Percentiles rank a stretch among this genome's conserved stretches.
Conservation (phyloP, 2,329 filamentous ascomycete species). For the Fusarium newnesense region DNA sequence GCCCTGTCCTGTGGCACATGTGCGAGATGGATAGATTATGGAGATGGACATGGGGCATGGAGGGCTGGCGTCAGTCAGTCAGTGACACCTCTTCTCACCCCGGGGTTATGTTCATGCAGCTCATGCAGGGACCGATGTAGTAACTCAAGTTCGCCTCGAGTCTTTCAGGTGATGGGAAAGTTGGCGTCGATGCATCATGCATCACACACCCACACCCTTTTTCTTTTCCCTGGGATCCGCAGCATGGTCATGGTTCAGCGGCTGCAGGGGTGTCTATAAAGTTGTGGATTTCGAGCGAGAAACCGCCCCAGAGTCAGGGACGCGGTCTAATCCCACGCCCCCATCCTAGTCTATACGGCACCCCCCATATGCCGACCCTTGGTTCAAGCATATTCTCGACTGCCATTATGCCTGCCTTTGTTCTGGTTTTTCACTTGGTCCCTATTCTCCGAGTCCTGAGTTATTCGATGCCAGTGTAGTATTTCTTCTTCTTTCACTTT, state of each 20-base stretch:
- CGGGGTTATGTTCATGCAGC: slow-evolving; percentile 28
- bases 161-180: background rate
- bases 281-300: slow-evolving; percentile 18
- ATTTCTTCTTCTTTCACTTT: background rate
- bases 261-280: slow-evolving; percentile 7
- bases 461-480: slow-evolving; percentile 2
- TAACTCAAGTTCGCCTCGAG: slow-evolving; percentile 2
- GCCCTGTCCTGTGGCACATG: slow-evolving; percentile 1
- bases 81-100: slow-evolving; percentile 25
- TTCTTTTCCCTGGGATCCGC: slow-evolving; percentile 27
- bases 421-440: background rate
- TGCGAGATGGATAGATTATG: slow-evolving; percentile 14
- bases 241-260: slow-evolving; percentile 17
- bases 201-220: slow-evolving; percentile 22
- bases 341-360: background rate
- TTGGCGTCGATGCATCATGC: slow-evolving; percentile 7
- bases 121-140: slow-evolving; percentile 41
- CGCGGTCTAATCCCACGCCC: slow-evolving; percentile 4
- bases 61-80: slow-evolving; percentile 19
- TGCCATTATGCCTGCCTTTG: slow-evolving; percentile 24
- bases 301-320: slow-evolving; percentile 20
- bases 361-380: slow-evolving; percentile 18
- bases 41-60: background rate
- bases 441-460: slow-evolving; percentile 8
- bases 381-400: slow-evolving; percentile 3